Percentiles rank a stretch among this genome's conserved stretches.
phyloP scores from a whole-genome alignment of 140 eudicot species.

The Cichorium intybus region DNA sequence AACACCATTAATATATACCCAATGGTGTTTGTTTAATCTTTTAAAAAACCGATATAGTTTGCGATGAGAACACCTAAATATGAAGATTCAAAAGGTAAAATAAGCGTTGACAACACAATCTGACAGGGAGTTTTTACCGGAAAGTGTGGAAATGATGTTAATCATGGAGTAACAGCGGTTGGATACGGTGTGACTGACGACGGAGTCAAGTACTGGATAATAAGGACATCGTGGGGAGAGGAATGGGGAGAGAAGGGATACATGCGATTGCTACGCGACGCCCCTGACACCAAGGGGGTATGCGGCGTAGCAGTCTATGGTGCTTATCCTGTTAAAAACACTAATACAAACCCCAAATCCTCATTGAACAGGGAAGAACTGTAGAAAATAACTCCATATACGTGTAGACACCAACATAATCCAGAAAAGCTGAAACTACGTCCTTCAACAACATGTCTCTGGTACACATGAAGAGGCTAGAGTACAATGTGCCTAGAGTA shows the following conservation, averaged over 20 bases:
- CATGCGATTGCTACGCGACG: slow-evolving; percentile 58
- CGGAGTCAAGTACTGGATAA: slow-evolving; percentile 68
- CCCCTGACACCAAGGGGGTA: slow-evolving; percentile 38
- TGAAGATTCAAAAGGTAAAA: background rate
- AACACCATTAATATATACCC: background rate
- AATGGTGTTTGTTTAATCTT: background rate
- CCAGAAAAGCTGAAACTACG: no score
- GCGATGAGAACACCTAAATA: background rate
- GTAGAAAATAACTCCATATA: slow-evolving; percentile 4
- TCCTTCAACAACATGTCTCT: no score
- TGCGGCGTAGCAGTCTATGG: slow-evolving; percentile 77
- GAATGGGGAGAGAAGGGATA: slow-evolving; percentile 83
- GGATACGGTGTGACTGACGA: slow-evolving; percentile 57
- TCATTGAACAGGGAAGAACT: slow-evolving; percentile 46
- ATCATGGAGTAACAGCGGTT: slow-evolving; percentile 66
- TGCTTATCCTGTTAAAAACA: slow-evolving; percentile 58
- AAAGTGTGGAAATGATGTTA: slow-evolving; percentile 39
- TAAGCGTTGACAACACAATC: background rate
- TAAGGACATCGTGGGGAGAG: slow-evolving; percentile 78
- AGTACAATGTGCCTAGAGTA: no score
- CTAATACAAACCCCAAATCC: slow-evolving; percentile 36
- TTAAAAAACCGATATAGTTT: no score
- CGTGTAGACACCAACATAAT: no score
- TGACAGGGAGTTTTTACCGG: slow-evolving; percentile 56
- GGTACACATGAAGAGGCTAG: no score